Evolutionary conservation across 2,329 filamentous ascomycete species (phyloP), one percentile per base, ranked within the genome.

Genomic region (Trichoderma breve): DNA sequence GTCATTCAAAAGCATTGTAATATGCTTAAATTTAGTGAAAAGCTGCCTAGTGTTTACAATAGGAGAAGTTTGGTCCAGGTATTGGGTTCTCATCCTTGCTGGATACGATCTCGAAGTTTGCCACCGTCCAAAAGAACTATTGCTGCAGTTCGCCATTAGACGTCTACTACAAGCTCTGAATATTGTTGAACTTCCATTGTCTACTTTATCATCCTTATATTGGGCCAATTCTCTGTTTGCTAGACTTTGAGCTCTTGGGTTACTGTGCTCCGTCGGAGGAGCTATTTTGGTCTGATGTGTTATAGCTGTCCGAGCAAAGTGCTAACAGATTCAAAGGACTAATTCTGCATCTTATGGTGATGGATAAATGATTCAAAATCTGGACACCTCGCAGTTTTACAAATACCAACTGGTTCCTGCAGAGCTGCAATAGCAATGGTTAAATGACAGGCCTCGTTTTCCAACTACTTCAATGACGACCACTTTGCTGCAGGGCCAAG

Each of bases 1-100:
- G 39, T 0, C 3, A 9, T 43, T n/a, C 0, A n/a, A n/a, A 3
- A 8, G 0, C 9, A 4, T 43, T 43, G 3, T 2, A 1, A 43
- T 43, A 43, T 43, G 36, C 15, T 43, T 18, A 7, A n/a, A 4
- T 2, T 43, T n/a, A 7, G 39, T 18, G 18, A 43, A 43, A 9
- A 3, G 18, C 7, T 7, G 18, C 15, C 7, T 43, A 1, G 15
- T n/a, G 1, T 4, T 43, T n/a, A 43, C 39, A 1, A n/a, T n/a
- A 15, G 15, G 39, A 43, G 15, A 43, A 4, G 18, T n/a, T 43
- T n/a, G 39, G 39, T 43, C 3, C 39, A 43, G 8, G 7, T 43
- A n/a, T 2, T 43, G 39, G 39, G 7, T 9, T n/a, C 15, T 4
- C 18, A 43, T n/a, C 39, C 15, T n/a, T 1, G 39, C 36, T 43